Conservation (phyloP, 805 yeast genomes). For the Spencermartinsiella europaea region DNA sequence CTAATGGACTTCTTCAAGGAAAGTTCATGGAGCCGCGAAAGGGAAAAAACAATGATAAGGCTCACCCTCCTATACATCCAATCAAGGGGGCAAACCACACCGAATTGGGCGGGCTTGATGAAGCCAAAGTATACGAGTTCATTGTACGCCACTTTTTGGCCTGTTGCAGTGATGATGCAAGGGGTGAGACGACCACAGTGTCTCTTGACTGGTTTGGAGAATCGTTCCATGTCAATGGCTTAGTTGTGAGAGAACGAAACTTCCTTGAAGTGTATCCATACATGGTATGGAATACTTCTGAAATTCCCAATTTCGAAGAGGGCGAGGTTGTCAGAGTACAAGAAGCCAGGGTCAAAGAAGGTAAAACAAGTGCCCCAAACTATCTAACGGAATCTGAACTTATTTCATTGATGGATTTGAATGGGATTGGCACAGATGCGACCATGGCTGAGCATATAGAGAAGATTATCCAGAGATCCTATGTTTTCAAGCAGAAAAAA, state of each 20-base stretch:
- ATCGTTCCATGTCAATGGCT: slow-evolving; percentile 64
- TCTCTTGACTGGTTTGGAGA: slow-evolving; percentile 76
- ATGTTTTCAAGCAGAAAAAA: slow-evolving; percentile 30
- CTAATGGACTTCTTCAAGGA: slow-evolving; percentile 40
- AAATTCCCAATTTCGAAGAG: slow-evolving; percentile 56
- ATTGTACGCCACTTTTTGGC: slow-evolving; percentile 84
- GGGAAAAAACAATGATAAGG: slow-evolving; percentile 86
- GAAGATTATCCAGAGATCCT: slow-evolving; percentile 64
- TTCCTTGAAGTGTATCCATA: slow-evolving; percentile 78
- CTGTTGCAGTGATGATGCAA: slow-evolving; percentile 86
- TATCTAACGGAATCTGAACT: slow-evolving; percentile 89
- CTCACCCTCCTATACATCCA: slow-evolving; percentile 99
- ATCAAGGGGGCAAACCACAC: slow-evolving; percentile 34
- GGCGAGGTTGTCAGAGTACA: slow-evolving; percentile 55
- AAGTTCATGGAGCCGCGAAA: slow-evolving; percentile 63
- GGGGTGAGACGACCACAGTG: slow-evolving; percentile 62
- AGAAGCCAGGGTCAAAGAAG: slow-evolving; percentile 58
- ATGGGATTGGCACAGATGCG: slow-evolving; percentile 98
- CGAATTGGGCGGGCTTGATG: slow-evolving; percentile 32
- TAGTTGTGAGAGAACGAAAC: slow-evolving; percentile 66
- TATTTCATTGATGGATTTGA: slow-evolving; percentile 89
- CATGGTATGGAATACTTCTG: slow-evolving; percentile 62
- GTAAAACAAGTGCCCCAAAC: slow-evolving; percentile 75
- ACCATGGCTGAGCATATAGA: slow-evolving; percentile 97
- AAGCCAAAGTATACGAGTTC: slow-evolving; percentile 76